Percentiles rank a stretch among this genome's conserved stretches.
Evolutionary conservation across 441 rosid genomes (phyloP).

Genomic region (Eruca vesicaria): DNA sequence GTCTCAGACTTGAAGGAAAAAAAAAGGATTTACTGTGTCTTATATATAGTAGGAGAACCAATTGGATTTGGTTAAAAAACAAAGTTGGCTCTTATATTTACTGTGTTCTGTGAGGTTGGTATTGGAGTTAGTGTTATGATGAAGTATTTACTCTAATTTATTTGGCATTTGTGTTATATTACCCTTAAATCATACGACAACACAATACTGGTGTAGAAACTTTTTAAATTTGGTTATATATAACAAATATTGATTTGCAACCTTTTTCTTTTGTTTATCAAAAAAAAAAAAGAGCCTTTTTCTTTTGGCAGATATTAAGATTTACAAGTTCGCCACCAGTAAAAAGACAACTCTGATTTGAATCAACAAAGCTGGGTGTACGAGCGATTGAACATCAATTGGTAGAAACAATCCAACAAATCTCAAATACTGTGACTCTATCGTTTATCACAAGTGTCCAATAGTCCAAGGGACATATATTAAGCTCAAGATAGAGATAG

Average conservation of each 20-base stretch:
- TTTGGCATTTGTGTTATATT: not conserved
- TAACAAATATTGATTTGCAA: not conserved
- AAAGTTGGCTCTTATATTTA: not conserved
- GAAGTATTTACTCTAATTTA: not conserved
- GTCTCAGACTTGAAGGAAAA: not conserved
- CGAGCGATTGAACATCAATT: not conserved
- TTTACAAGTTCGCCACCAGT: not conserved
- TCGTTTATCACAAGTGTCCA: not conserved
- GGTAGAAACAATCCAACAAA: not conserved
- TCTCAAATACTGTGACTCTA: not conserved
- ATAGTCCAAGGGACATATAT: not conserved
- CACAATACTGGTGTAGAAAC: not conserved
- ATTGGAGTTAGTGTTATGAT: not conserved
- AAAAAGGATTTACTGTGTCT: too few species aligned
- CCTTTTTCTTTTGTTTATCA: too few species aligned
- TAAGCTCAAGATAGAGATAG: not conserved
- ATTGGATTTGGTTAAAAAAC: not conserved
- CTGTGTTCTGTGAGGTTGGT: not conserved
- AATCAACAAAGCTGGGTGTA: not conserved
- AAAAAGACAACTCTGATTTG: not conserved
- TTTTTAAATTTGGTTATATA: not conserved
- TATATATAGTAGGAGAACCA: not conserved
- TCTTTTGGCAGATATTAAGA: not conserved
- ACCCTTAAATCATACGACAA: not conserved
- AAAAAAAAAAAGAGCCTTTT: too few species aligned